Conservation (phyloP, 306 rosid species). For the Cicer chorassanicum region DNA sequence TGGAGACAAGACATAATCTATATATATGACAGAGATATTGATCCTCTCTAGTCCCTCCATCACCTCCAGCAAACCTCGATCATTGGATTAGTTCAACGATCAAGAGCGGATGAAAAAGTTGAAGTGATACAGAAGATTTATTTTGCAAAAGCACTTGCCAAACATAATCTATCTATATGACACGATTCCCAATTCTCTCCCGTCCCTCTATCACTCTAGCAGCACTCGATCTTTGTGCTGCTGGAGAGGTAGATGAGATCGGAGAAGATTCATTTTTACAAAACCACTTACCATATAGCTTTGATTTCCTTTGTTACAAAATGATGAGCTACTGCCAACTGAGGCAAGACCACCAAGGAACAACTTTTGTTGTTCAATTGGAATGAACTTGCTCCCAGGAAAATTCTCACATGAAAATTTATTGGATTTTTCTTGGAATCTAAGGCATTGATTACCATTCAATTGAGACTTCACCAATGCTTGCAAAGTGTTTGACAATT, state of each 20-base stretch:
- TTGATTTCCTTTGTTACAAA: slow-evolving; percentile 57
- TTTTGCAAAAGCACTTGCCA: slow-evolving; percentile 44
- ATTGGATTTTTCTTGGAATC: slow-evolving; percentile 46
- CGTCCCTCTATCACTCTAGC: too few relatives aligned
- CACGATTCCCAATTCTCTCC: too few relatives aligned
- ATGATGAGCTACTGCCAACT: slow-evolving; percentile 43
- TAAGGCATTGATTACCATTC: slow-evolving; percentile 39
- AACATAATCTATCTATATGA: too few relatives aligned
- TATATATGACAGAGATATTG: neutral
- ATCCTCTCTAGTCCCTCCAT: neutral
- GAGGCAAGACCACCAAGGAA: slow-evolving; percentile 41
- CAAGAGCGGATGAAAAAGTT: neutral
- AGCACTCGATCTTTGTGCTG: too few relatives aligned
- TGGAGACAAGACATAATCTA: too few relatives aligned
- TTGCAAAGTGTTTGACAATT: slow-evolving; percentile 64
- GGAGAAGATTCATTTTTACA: neutral
- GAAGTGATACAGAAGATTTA: neutral
- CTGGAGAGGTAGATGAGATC: too few relatives aligned
- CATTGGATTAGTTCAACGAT: neutral
- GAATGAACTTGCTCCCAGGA: slow-evolving; percentile 38
- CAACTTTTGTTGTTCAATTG: slow-evolving; percentile 50
- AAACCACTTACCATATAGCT: slow-evolving; percentile 54
- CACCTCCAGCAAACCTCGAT: neutral
- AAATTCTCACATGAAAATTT: slow-evolving; percentile 40
- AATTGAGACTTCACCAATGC: slow-evolving; percentile 62